Percentiles rank a stretch among this genome's conserved stretches.
phyloP scores from a whole-genome alignment of 495 filamentous ascomycete genomes.

The Aspergillus steynii region DNA sequence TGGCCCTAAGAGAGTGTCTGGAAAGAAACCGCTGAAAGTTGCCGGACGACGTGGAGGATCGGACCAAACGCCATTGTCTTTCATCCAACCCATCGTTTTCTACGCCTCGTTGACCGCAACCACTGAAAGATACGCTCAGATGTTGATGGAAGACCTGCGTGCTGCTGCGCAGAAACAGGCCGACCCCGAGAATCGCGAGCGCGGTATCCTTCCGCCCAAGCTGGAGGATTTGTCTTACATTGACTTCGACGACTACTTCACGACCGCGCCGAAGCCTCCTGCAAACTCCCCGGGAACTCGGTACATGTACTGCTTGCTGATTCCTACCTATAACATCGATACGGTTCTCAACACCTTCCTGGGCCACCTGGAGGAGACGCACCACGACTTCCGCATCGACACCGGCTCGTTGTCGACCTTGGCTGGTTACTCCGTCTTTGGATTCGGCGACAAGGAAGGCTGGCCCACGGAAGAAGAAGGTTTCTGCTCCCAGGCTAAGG shows the following conservation, averaged over 20 bases:
- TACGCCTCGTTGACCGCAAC: constrained; percentile 81
- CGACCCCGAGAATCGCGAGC: constrained; percentile 30
- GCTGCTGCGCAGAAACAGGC: constrained; percentile 31
- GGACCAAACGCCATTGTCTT: constrained; percentile 22
- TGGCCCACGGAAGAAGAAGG: constrained; percentile 91
- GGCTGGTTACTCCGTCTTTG: constrained; percentile 89
- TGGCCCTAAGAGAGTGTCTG: constrained; percentile 43
- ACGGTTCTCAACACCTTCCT: constrained; percentile 80
- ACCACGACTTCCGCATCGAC: constrained; percentile 94
- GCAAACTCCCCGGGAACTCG: constrained; percentile 53
- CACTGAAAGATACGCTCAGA: constrained; percentile 67
- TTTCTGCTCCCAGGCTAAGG: constrained; percentile 85
- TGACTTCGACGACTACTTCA: constrained; percentile 91
- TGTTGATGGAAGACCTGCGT: constrained; percentile 55
- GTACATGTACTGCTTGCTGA: constrained; percentile 78
- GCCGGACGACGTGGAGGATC: constrained; percentile 23
- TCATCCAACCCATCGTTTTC: constrained; percentile 79
- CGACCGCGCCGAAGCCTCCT: constrained; percentile 52
- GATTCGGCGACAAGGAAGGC: constrained; percentile 84
- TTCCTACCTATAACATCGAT: constrained; percentile 92
- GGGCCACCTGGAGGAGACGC: constrained; percentile 82
- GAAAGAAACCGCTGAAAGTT: constrained; percentile 36
- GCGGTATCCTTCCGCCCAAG: constrained; percentile 55
- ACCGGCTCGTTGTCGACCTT: constrained; percentile 75
- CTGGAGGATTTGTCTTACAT: constrained; percentile 80